Evolutionary conservation across 2,329 filamentous ascomycete species (phyloP), one percentile per base, ranked within the genome.

Genomic region (Claviceps monticola): DNA sequence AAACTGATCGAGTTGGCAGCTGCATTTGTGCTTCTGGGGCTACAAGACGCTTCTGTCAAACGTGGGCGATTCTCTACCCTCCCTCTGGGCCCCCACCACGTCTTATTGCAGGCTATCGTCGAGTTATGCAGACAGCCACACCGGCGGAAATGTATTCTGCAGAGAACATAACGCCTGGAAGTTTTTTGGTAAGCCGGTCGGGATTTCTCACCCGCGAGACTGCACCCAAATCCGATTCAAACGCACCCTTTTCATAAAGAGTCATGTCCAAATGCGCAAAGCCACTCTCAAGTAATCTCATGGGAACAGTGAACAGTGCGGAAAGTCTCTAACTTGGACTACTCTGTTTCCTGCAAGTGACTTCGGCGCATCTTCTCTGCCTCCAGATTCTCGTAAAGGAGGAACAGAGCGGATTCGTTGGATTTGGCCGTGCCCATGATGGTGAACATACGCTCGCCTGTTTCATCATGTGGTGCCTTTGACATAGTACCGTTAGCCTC

Each of bases 361-460:
- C 88, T 95, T 67, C 93, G 88, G 62, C 93, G 88, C 83, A 94
- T 94, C 80, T 98, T 98, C 76, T 98, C 93, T 16, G 90, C 91
- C 74, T 98, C 93, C 49, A 98, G 81, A 71, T 98, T 98, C 77
- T 98, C 93, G 68, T 98, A 98, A 57, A 98, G 76, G 51, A 98
- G 82, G 70, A 95, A 96, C 29, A 98, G 77, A 4, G 93, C 93
- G 60, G 89, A 91, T 72, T 98, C 93, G 63, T 98, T 98, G 57
- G 89, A 88, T 71, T 84, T 85, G 55, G 88, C 84, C 55, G 87
- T 94, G 59, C 93, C 93, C 79, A 95, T 96, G 67, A 98, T 98
- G 64, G 93, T 98, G 74, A 98, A 98, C 93, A 98, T 98, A 63
- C 93, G 84, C 78, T 98, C 93, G 59, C 93, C 93, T 55, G 88